Percentiles rank a stretch among this genome's conserved stretches.
Conservation (phyloP, 495 filamentous ascomycete species). For the Evernia prunastri region DNA sequence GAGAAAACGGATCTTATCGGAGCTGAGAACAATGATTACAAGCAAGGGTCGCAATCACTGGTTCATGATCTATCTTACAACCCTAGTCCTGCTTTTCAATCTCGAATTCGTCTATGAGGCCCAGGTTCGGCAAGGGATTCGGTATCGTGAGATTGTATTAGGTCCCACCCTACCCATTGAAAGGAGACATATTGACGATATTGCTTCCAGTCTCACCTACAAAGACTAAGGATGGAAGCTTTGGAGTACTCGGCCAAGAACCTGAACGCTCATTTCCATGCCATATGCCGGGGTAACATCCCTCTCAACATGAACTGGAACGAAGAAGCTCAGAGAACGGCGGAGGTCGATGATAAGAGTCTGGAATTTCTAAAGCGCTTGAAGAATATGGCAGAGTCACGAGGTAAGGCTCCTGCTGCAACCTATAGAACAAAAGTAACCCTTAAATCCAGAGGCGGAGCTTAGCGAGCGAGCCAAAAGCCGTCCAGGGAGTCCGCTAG, state of each 20-base stretch:
- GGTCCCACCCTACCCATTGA: not conserved
- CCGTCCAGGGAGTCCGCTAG: not conserved
- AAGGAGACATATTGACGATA: too few species aligned
- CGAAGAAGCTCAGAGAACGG: not conserved
- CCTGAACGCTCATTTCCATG: constrained; percentile 7
- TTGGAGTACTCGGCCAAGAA: not conserved
- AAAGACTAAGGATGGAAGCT: not conserved
- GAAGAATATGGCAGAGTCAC: not conserved
- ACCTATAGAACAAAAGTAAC: not conserved
- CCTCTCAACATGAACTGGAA: not conserved
- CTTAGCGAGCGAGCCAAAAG: constrained; percentile 5
- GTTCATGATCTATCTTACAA: constrained; percentile 4
- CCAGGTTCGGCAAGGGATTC: not conserved
- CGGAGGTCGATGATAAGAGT: not conserved
- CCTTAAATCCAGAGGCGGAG: not conserved
- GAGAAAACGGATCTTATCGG: not conserved
- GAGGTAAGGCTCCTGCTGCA: constrained; percentile 9
- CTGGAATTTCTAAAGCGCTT: not conserved
- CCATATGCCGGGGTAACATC: not conserved
- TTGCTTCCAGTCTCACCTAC: not conserved
- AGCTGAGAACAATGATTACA: constrained; percentile 3
- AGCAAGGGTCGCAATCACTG: not conserved
- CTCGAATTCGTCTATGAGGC: constrained; percentile 9
- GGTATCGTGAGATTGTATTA: not conserved
- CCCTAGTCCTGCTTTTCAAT: constrained; percentile 4